Evolutionary conservation across 2,329 filamentous ascomycete species (phyloP), one percentile per base, ranked within the genome.

Genomic region (Ophiostoma pallidulum): DNA sequence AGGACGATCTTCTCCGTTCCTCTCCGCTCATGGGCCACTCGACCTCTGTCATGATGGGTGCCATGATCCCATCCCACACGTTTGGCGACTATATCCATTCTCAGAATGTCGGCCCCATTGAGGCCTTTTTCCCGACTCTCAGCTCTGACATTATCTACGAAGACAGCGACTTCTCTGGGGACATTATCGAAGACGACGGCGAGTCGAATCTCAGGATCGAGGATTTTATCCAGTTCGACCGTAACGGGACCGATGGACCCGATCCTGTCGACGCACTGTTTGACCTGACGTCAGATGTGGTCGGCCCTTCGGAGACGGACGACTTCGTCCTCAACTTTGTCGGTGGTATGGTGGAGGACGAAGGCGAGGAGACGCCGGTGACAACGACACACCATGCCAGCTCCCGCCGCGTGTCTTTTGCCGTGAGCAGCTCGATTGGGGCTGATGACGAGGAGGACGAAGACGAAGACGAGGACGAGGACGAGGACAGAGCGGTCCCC

Each of bases 21-120:
- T 70, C 70, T 0, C 78, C 82, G 14, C 78, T 85, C 58, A 66
- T 84, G 51, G 78, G 73, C 60, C 81, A 84, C 50, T 77, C 80
- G 16, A 80, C 81, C 48, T 84, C 87, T 50, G 74, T 90, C 54
- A 89, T 90, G 84, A 80, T 90, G 67, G 82, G 82, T 41, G 82
- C 81, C 56, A 80, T 88, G 66, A 74, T 80, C 47, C 74, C 74
- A 2, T 70, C 69, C 47, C 72, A 73, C 52, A 70, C 73, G 0
- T 75, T 76, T 55, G 73, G 72, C 36, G 73, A 77, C 57, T 74
- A 74, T 49, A 67, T 79, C 63, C 74, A 75, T 54, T 78, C 77
- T 5, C 80, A 85, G 58, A 73, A 79, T n/a, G 72, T 86, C 58
- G 84, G 84, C 1, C 82, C 84, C 2, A 74, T 80, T 0, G 84